Conservation (phyloP, 768 basidiomycete species). For the Exidia glandulosa region DNA sequence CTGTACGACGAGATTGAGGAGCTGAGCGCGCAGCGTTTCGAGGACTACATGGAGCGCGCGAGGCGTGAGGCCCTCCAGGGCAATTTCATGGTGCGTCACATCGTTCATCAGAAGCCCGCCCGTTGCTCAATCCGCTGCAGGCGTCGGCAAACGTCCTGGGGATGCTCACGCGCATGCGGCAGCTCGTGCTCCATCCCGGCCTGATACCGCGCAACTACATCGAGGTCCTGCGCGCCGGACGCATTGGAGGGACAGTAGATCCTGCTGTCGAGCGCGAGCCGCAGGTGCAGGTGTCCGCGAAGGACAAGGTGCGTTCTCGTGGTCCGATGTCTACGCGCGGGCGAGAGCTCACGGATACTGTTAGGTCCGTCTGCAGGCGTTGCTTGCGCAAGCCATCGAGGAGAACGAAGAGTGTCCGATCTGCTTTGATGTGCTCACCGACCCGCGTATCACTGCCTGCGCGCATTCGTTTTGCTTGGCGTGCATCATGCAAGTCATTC, state of each 20-base stretch:
- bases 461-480: constrained; percentile 59
- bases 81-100: constrained; percentile 12
- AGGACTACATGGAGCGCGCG: constrained; percentile 35
- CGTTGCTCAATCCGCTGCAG: constrained; percentile 21
- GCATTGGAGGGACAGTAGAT: constrained; percentile 24
- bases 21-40: constrained; percentile 51
- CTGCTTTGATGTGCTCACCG: constrained; percentile 48
- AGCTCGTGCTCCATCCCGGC: constrained; percentile 69
- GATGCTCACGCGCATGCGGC: constrained; percentile 79
- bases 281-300: neutral
- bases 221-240: constrained; percentile 39
- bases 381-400: constrained; percentile 58
- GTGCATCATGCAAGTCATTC: constrained; percentile 63
- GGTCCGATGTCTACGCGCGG: neutral
- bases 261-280: constrained; percentile 5
- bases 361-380: constrained; percentile 41
- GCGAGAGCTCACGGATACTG: constrained; percentile 13
- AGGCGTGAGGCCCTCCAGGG: constrained; percentile 19
- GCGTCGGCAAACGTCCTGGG: constrained; percentile 60
- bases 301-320: neutral
- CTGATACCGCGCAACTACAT: constrained; percentile 63
- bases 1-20: constrained; percentile 63
- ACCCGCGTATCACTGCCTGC: constrained; percentile 66
- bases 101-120: constrained; percentile 1
- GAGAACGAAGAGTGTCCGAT: constrained; percentile 78